These are phyloP conservation scores for Plasmopara viticola DNA, from an alignment of 352 stramenopile species.

Conservation along the genomic window DNA sequence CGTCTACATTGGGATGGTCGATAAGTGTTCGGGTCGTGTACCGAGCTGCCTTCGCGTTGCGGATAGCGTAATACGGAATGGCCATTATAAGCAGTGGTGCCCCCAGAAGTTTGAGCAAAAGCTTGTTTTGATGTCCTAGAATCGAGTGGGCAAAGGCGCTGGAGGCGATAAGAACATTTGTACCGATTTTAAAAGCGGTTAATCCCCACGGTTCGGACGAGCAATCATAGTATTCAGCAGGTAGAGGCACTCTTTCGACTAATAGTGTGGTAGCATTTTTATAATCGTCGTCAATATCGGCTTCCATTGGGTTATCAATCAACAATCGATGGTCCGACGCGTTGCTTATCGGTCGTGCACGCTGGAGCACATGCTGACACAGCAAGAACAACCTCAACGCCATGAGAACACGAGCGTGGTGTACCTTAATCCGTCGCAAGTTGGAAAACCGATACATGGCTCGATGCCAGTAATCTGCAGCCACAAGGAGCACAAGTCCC, in stretches of 20 bases:
- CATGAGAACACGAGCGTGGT: slow-evolving; percentile 82
- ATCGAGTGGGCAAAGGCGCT: slow-evolving; percentile 75
- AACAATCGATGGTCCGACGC: slow-evolving; percentile 68
- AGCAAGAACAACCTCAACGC: slow-evolving; percentile 73
- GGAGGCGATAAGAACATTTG: slow-evolving; percentile 67
- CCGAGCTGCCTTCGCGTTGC: slow-evolving; percentile 57
- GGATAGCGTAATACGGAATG: slow-evolving; percentile 83
- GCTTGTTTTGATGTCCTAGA: slow-evolving; percentile 55
- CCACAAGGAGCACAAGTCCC: slow-evolving; percentile 40
- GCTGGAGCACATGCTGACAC: slow-evolving; percentile 78
- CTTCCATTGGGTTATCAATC: slow-evolving; percentile 79
- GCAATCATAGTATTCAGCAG: slow-evolving; percentile 77
- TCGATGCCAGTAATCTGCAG: slow-evolving; percentile 70
- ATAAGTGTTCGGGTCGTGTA: slow-evolving; percentile 78
- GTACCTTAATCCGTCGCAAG: slow-evolving; percentile 76
- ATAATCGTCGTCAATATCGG: slow-evolving; percentile 83
- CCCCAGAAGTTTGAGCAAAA: slow-evolving; percentile 50
- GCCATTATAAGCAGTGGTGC: slow-evolving; percentile 51
- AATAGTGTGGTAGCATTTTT: slow-evolving; percentile 80
- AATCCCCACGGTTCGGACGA: slow-evolving; percentile 76
- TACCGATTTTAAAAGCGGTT: slow-evolving; percentile 79
- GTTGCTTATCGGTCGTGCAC: slow-evolving; percentile 60
- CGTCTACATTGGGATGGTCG: slow-evolving; percentile 73
- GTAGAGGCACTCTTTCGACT: slow-evolving; percentile 72
- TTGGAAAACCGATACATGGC: slow-evolving; percentile 81